These are phyloP conservation scores for Rutidosis leptorrhynchoides DNA, from an alignment of 129 eudicot species.

Conservation along the genomic window DNA sequence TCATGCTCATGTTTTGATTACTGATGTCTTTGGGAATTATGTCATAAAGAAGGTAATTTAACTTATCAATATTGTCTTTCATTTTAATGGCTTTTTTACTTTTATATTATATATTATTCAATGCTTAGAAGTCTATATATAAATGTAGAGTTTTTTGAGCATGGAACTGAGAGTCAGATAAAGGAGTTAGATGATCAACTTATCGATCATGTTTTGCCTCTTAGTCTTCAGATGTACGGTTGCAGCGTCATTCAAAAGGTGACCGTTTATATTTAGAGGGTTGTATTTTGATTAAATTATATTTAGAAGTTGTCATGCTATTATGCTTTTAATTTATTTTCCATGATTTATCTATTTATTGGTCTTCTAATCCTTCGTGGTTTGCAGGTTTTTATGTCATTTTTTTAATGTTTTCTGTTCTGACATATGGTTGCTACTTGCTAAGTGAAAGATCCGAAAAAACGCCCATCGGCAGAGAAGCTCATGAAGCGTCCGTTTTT, in stretches of 20 bases:
- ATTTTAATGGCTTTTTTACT: conserved; percentile 11
- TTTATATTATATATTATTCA: background rate
- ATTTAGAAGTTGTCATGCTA: too few species aligned
- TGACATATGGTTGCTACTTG: conserved; percentile 86
- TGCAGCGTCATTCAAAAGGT: conserved; percentile 98
- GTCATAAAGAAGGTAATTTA: conserved; percentile 77
- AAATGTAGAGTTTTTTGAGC: conserved; percentile 78
- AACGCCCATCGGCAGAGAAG: conserved; percentile 83
- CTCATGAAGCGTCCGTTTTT: conserved; percentile 81
- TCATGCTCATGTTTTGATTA: conserved; percentile 73
- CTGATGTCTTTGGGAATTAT: conserved; percentile 94
- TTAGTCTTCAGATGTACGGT: conserved; percentile 90
- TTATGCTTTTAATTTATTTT: too few species aligned
- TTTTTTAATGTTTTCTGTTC: conserved; percentile 40
- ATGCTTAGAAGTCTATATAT: background rate
- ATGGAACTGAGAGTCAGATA: conserved; percentile 76
- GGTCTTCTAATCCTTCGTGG: too few species aligned
- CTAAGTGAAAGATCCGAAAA: conserved; percentile 91
- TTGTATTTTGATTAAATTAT: too few species aligned
- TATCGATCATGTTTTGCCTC: conserved; percentile 77
- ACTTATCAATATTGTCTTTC: background rate
- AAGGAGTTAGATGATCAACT: conserved; percentile 69
- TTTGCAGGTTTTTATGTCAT: too few species aligned
- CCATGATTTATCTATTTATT: too few species aligned
- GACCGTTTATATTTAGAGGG: too few species aligned